These are phyloP conservation scores for Volvariella surrecta DNA, from an alignment of 1,284 basidiomycete genomes.

Conservation along the genomic window DNA sequence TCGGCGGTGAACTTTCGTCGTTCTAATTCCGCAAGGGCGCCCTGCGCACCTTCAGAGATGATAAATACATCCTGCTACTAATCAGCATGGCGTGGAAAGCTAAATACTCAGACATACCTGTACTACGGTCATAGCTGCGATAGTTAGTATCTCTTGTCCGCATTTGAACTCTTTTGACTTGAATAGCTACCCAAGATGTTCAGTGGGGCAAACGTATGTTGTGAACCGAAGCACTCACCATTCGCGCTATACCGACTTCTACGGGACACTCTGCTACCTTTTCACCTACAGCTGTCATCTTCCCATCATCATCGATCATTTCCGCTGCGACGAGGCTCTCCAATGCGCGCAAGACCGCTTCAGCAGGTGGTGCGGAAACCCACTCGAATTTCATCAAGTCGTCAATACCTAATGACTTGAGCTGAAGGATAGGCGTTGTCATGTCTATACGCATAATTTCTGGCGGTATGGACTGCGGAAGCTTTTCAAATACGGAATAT, in stretches of 20 bases:
- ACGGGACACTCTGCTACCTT: constrained; percentile 74
- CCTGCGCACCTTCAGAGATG: constrained; percentile 77
- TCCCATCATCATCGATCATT: constrained; percentile 65
- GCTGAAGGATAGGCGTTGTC: constrained; percentile 81
- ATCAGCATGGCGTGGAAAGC: constrained; percentile 3
- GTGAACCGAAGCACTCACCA: constrained; percentile 37
- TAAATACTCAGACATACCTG: constrained; percentile 42
- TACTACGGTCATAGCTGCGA: constrained; percentile 91
- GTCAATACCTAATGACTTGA: constrained; percentile 92
- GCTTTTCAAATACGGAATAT: constrained; percentile 43
- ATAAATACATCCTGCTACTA: constrained; percentile 72
- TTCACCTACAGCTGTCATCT: constrained; percentile 56
- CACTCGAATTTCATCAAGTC: constrained; percentile 97
- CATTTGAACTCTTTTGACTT: constrained; percentile 79
- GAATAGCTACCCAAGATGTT: constrained; percentile 54
- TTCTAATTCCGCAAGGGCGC: constrained; percentile 82
- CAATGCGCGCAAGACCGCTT: constrained; percentile 76
- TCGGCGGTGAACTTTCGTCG: constrained; percentile 93
- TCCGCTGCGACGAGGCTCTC: constrained; percentile 65
- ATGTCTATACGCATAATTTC: constrained; percentile 90
- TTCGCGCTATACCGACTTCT: constrained; percentile 67
- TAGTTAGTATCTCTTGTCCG: constrained; percentile 89
- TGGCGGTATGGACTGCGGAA: constrained; percentile 69
- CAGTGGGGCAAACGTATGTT: constrained; percentile 15
- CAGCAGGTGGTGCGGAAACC: constrained; percentile 83